These are phyloP conservation scores for Dioscorea dumetorum DNA, from an alignment of 106 monocot genomes.

Conservation along the genomic window DNA sequence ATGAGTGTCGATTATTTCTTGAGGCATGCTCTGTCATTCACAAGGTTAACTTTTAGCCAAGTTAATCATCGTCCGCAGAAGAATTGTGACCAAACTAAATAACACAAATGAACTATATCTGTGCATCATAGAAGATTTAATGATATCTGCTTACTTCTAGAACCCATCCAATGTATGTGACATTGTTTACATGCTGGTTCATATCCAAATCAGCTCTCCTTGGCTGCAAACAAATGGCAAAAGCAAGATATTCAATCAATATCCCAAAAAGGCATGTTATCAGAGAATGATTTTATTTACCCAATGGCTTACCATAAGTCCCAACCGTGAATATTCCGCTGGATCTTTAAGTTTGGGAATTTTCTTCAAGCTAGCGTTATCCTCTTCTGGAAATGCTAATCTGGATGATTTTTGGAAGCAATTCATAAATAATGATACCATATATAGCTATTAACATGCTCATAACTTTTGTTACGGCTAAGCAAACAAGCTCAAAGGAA, in stretches of 20 bases:
- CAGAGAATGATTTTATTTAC: background rate
- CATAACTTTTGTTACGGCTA: too few relatives aligned
- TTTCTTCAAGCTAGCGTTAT: slow-evolving; percentile 82
- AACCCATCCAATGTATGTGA: slow-evolving; percentile 97
- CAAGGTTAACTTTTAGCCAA: background rate
- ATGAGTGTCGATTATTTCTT: slow-evolving; percentile 90
- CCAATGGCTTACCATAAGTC: slow-evolving; percentile 61
- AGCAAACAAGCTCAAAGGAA: too few relatives aligned
- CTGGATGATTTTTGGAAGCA: slow-evolving; percentile 20
- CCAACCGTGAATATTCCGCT: slow-evolving; percentile 53
- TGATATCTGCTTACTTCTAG: slow-evolving; percentile 68
- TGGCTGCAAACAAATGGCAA: slow-evolving; percentile 39
- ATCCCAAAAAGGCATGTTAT: background rate
- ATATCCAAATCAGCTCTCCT: slow-evolving; percentile 99
- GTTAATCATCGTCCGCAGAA: too few relatives aligned
- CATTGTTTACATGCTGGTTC: slow-evolving; percentile 99
- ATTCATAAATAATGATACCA: too few relatives aligned
- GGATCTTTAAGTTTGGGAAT: slow-evolving; percentile 87
- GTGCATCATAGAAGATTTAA: too few relatives aligned
- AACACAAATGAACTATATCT: too few relatives aligned
- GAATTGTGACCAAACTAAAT: background rate
- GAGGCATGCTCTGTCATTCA: slow-evolving; percentile 77
- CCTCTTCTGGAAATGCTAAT: slow-evolving; percentile 85
- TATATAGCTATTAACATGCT: too few relatives aligned
- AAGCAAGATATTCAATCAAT: background rate